Base-by-base conservation (phyloP, 129 eudicot genomes). In the Pseudognaphalium luteoalbum region DNA sequence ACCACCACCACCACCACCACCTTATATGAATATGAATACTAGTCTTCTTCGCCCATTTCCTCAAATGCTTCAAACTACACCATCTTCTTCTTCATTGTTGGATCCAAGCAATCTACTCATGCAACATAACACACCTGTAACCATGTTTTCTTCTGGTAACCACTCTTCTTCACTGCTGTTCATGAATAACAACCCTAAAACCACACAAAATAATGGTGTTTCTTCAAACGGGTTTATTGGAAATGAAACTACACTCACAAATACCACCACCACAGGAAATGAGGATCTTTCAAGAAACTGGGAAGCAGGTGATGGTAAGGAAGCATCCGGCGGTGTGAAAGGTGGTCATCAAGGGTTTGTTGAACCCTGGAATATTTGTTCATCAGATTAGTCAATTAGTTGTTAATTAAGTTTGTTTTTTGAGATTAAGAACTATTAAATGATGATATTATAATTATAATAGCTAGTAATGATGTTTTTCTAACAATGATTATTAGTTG, bases 1-100 rank as follows among this genome's bases (percentile, higher is more conserved):
- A 66, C 88, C 96, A 1, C 75, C 87, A 37, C 54, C 72, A 66
- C 88, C 96, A 1, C 75, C 87, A 37, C 88, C 96, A 1, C 70
- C 87, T 42, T 84, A 85, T 74, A 19, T 4, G 17, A 65, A 29
- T 63, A 59, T 0, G 2, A 42, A 10, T 47, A 47, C 5, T 14
- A 12, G 14, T 47, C 86, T 86, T 29, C 76, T 83, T 16, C 76
- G 78, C 6, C 91, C 93, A 11, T 84, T 90, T 11, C 61, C 88
- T 17, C 91, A 87, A 72, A 86, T 86, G 30, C 65, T 74, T 15
- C 91, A 84, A 6, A 60, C 76, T n/a, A 19, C 88, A 9, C 41
- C 80, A 1, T 30, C 88, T 8, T 6, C 73, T 0, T 56, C 80
- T 42, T 47, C 78, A 34, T 67, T 68, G 61, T 25, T 76, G 34